Conservation (phyloP, 176 grass and related monocot species). For the Ampelocalamus luodianensis region DNA sequence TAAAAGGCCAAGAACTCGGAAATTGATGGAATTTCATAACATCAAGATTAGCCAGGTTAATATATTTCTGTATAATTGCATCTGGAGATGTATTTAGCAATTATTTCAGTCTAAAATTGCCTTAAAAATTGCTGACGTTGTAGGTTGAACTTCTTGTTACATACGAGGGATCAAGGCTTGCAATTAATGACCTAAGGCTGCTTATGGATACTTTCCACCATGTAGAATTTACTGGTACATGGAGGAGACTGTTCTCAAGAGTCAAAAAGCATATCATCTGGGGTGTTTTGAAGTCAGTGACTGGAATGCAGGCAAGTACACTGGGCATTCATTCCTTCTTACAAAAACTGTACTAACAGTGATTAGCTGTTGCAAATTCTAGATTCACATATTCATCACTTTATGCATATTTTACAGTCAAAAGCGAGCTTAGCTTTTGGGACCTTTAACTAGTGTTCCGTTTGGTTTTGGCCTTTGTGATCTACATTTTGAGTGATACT, state of each 20-base stretch:
- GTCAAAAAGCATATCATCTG: conserved; percentile 99
- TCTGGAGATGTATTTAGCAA: conserved; percentile 35
- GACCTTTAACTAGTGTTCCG: neutral
- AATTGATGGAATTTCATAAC: conserved; percentile 94
- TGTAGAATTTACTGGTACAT: conserved; percentile 91
- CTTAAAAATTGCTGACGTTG: conserved; percentile 33
- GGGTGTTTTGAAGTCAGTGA: conserved; percentile 96
- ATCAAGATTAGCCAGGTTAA: conserved; percentile 99
- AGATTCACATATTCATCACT: conserved; percentile 6
- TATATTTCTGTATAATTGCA: conserved; percentile 35
- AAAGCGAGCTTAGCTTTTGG: conserved; percentile 1
- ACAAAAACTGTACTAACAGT: neutral
- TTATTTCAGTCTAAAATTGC: conserved; percentile 32
- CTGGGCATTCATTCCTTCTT: conserved; percentile 18
- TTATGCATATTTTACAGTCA: neutral
- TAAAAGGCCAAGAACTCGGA: conserved; percentile 76
- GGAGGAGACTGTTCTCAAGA: conserved; percentile 94
- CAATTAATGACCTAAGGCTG: conserved; percentile 93
- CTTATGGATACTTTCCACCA: conserved; percentile 98
- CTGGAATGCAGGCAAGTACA: conserved; percentile 92
- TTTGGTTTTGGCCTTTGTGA: neutral
- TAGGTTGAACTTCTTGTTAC: conserved; percentile 97
- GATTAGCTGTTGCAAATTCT: conserved; percentile 1
- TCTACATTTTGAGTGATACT: conserved; percentile 9
- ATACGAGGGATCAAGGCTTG: conserved; percentile 96